A percentile compares a stretch with the other conserved stretches of the same genome.
Evolutionary conservation across 1,139 yeast genomes (phyloP).

Genomic region (Meyerozyma athensensis): DNA sequence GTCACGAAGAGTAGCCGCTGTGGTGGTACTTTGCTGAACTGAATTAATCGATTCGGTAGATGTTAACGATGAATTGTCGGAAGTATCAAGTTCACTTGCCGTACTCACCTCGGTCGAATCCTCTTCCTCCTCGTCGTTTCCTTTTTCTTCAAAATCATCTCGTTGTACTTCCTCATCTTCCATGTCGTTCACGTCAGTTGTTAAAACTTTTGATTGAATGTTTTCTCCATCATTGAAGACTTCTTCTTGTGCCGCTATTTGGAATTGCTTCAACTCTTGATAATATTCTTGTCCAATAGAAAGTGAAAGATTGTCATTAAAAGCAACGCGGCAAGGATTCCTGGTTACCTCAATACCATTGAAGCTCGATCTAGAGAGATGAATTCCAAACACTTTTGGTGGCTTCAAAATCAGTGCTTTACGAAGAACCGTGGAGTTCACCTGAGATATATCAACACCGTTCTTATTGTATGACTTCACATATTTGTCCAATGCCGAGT

Average conservation of each 20-base stretch:
- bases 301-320: conserved; percentile 54
- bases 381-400: conserved; percentile 70
- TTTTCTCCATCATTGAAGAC: conserved; percentile 6
- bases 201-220: conserved; percentile 27
- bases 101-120: conserved; percentile 16
- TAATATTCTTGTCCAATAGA: conserved; percentile 44
- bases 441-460: conserved; percentile 39
- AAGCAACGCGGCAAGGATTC: conserved; percentile 69
- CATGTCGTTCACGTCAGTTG: conserved; percentile 42
- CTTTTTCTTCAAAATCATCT: conserved; percentile 38
- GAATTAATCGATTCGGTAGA: conserved; percentile 12
- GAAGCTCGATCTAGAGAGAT: conserved; percentile 77
- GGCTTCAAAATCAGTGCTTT: conserved; percentile 57
- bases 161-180: conserved; percentile 42
- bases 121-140: conserved; percentile 19
- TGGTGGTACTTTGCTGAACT: conserved; percentile 11
- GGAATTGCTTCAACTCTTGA: conserved; percentile 34
- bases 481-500: conserved; percentile 38
- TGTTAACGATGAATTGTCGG: conserved; percentile 7
- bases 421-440: conserved; percentile 64
- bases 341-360: conserved; percentile 67
- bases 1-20: conserved; percentile 14
- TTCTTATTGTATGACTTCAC: conserved; percentile 41
- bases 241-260: conserved; percentile 18
- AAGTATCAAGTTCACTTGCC: conserved; percentile 17